phyloP scores from a whole-genome alignment of 768 basidiomycete genomes.

The Termitomyces sp. region DNA sequence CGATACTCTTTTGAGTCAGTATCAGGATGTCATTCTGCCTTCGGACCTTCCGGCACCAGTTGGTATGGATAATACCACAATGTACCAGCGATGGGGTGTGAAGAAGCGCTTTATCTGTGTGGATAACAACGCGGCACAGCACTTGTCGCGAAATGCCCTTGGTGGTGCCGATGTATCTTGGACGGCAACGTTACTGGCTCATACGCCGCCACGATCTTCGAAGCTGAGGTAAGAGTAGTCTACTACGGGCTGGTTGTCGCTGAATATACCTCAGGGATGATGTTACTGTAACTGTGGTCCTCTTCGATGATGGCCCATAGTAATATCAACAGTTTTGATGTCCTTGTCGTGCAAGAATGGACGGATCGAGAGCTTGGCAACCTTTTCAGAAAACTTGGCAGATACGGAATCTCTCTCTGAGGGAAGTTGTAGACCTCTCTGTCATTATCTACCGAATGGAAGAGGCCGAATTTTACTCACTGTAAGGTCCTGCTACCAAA shows the following conservation, averaged over 20 bases:
- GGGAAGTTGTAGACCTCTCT: not conserved
- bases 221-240: conserved; percentile 24
- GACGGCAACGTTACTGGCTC: conserved; percentile 29
- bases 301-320: conserved; percentile 7
- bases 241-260: not conserved
- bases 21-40: conserved; percentile 12
- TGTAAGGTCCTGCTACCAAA: not conserved
- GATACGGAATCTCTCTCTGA: not conserved
- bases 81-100: conserved; percentile 30
- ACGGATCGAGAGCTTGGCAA: not conserved
- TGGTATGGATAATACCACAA: conserved; percentile 25
- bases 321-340: not conserved
- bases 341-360: not conserved
- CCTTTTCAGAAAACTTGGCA: not conserved
- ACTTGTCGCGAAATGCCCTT: conserved; percentile 45
- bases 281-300: conserved; percentile 10
- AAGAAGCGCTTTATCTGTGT: conserved; percentile 33
- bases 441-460: not conserved
- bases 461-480: not conserved
- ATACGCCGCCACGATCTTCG: conserved; percentile 28
- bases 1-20: not conserved
- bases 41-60: conserved; percentile 26
- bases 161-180: conserved; percentile 41
- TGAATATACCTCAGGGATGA: conserved; percentile 5
- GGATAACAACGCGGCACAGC: conserved; percentile 40